Conservation (phyloP, 176 grass and related monocot species). For the Oropetium thomaeum region DNA sequence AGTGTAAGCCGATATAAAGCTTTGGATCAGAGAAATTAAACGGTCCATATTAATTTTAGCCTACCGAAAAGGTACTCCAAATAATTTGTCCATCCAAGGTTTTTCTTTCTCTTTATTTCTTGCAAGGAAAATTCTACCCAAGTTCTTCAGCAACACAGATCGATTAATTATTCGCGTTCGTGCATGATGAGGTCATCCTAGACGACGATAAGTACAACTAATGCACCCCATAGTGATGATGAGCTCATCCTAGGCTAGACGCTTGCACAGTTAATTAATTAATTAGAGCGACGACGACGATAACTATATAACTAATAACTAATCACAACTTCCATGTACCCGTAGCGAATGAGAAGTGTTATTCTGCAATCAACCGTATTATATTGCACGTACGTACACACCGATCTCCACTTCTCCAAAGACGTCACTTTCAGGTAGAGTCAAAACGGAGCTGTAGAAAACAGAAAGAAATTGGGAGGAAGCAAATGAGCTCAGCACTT, state of each 20-base stretch:
- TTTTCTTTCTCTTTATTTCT: no score
- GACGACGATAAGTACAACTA: no score
- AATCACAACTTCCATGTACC: constrained; percentile 17
- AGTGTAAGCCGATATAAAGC: no score
- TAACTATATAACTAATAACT: not conserved
- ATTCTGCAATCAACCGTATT: constrained; percentile 7
- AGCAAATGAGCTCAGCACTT: constrained; percentile 18
- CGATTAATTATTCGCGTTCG: not conserved
- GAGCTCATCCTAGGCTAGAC: not conserved
- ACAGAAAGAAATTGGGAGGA: not conserved
- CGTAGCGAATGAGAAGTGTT: not conserved
- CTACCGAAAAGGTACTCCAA: no score
- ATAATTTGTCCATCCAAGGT: no score
- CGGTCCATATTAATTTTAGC: no score
- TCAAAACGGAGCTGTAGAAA: not conserved
- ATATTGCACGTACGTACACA: constrained; percentile 10
- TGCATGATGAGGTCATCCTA: not conserved
- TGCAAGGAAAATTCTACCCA: no score
- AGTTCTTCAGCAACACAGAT: not conserved
- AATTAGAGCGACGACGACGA: not conserved
- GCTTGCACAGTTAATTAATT: constrained; percentile 9
- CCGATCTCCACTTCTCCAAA: not conserved
- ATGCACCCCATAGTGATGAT: no score
- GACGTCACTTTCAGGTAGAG: constrained; percentile 25
- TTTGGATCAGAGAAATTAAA: no score